phyloP scores from a whole-genome alignment of 2,329 filamentous ascomycete genomes.

The Aureobasidium sp. region DNA sequence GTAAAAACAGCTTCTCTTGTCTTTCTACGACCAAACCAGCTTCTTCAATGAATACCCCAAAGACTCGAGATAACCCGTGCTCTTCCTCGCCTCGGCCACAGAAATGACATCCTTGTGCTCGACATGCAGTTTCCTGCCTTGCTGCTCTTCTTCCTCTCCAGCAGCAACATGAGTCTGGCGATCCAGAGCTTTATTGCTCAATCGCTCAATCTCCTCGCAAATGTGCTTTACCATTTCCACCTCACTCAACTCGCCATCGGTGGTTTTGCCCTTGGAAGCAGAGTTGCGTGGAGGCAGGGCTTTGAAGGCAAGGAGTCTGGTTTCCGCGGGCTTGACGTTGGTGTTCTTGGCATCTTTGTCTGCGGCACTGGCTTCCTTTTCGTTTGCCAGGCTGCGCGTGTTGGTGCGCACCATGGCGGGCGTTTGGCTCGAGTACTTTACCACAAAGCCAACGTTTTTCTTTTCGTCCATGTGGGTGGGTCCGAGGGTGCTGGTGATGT shows the following conservation, averaged over 20 bases:
- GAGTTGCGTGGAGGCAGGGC: slow-evolving; percentile 45
- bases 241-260: slow-evolving; percentile 36
- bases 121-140: slow-evolving; percentile 30
- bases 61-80: slow-evolving; percentile 79
- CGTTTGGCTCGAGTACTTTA: slow-evolving; percentile 67
- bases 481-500: slow-evolving; percentile 83
- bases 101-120: slow-evolving; percentile 69
- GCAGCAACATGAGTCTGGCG: slow-evolving; percentile 20
- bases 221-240: slow-evolving; percentile 55
- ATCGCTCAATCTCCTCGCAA: slow-evolving; percentile 67
- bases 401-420: slow-evolving; percentile 72
- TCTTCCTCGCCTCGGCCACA: slow-evolving; percentile 75
- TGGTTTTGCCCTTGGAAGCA: slow-evolving; percentile 23
- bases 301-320: slow-evolving; percentile 48
- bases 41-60: slow-evolving; percentile 87
- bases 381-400: slow-evolving; percentile 64
- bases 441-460: slow-evolving; percentile 75
- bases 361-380: slow-evolving; percentile 39
- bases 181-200: slow-evolving; percentile 39
- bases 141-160: slow-evolving; percentile 19
- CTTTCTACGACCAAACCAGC: slow-evolving; percentile 66
- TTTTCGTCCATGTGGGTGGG: slow-evolving; percentile 64
- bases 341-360: slow-evolving; percentile 30
- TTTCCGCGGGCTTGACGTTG: slow-evolving; percentile 14
- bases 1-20: too few species aligned